Evolutionary conservation across 1,284 basidiomycete species (phyloP), one percentile per base, ranked within the genome.

Genomic region (Bjerkandera adusta): DNA sequence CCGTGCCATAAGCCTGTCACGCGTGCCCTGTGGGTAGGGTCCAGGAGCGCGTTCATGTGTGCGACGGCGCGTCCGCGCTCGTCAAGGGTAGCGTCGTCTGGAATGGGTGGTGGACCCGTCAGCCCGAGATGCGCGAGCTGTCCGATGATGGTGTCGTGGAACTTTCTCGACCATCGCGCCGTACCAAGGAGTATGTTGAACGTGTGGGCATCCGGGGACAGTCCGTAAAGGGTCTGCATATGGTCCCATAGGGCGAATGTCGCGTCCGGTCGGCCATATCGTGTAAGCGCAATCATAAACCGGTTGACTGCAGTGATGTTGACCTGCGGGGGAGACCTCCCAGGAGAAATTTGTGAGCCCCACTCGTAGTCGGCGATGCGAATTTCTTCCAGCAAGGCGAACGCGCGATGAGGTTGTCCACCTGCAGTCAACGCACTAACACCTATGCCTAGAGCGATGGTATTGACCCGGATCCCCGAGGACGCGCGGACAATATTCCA

Each of bases 201-300:
- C 24, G 82, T 77, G 35, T 66, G 61, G 2, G 69, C 61, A 47
- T 84, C 76, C 0, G 83, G 84, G 1, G 64, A 56, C 1, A 83
- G 67, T 6, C 65, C 70, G 59, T 83, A 90, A 3, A 85, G 56
- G 0, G 60, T 48, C 1, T 67, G 65, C 65, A 86, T 74, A 13
- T 75, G 58, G 16, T 81, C 78, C 79, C 83, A 90, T 5, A 89
- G 54, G 34, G 67, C 67, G 58, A 83, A 84, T 2, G 83, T 72
- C 2, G 73, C 62, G 53, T 84, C 82, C 0, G 81, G 83, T 3
- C 81, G 73, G 12, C 69, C 67, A 13, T 69, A 67, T 18, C 70
- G 71, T 21, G 69, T 69, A n/a, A 81, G 64, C 3, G 71, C 58
- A 5, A 68, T 62, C 67, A 89, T 72, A 55, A 83, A 40, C 11